These are phyloP conservation scores for Nowakowskiella sp. DNA, from an alignment of 192 early-diverging fungal genomes.

Conservation along the genomic window DNA sequence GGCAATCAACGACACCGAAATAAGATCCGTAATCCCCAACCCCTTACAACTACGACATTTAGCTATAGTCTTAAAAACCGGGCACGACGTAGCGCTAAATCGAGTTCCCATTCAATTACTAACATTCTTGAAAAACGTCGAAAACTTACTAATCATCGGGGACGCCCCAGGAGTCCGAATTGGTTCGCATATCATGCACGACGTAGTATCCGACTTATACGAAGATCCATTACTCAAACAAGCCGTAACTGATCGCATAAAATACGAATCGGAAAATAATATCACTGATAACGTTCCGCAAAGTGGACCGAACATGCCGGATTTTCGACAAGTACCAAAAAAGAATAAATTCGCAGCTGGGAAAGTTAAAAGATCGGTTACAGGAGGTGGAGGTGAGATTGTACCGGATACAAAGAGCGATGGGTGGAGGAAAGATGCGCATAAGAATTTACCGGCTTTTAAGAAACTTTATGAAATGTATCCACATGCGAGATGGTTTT, in stretches of 20 bases:
- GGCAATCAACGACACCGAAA: too few relatives aligned
- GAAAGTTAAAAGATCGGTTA: too few relatives aligned
- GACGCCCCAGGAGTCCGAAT: slow-evolving; percentile 8
- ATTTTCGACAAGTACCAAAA: too few relatives aligned
- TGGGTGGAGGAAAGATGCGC: slow-evolving; percentile 48
- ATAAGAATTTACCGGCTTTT: slow-evolving; percentile 53
- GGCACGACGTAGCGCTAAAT: slow-evolving; percentile 4
- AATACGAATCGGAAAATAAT: too few relatives aligned
- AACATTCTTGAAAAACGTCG: slow-evolving; percentile 10
- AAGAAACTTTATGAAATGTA: slow-evolving; percentile 29
- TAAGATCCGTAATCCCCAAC: too few relatives aligned
- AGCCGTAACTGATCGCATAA: too few relatives aligned
- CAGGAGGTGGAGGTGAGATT: too few relatives aligned
- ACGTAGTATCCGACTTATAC: not conserved
- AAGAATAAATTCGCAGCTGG: too few relatives aligned
- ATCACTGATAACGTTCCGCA: too few relatives aligned
- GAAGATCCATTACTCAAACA: too few relatives aligned
- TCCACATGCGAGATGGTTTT: slow-evolving; percentile 51
- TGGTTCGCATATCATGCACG: not conserved
- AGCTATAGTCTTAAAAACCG: slow-evolving; percentile 8
- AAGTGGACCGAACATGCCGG: too few relatives aligned
- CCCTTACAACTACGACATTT: too few relatives aligned
- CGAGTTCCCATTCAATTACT: slow-evolving; percentile 6
- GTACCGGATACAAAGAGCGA: slow-evolving; percentile 22
- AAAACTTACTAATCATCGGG: slow-evolving; percentile 12